A percentile compares a stretch with the other conserved stretches of the same genome.
Evolutionary conservation across 768 basidiomycete species (phyloP).

Genomic region (Xanthoconium purpureum): DNA sequence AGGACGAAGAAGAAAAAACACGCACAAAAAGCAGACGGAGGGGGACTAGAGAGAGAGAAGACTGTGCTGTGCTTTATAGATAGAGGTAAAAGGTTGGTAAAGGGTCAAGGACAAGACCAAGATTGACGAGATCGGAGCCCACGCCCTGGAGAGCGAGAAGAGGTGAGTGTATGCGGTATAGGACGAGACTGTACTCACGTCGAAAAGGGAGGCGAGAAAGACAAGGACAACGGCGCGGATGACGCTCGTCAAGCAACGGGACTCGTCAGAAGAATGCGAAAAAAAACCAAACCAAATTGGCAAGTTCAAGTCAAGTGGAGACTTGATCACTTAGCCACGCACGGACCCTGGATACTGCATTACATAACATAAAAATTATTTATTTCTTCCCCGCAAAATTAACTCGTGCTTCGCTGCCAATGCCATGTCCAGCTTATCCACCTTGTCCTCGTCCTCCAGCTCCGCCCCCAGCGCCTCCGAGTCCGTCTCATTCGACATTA

Average conservation of each 20-base stretch:
- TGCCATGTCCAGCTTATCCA: slow-evolving; percentile 38
- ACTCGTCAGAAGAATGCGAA: slow-evolving; percentile 23
- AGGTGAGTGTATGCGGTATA: slow-evolving; percentile 4
- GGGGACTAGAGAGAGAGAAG: slow-evolving; percentile 27
- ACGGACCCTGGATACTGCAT: slow-evolving; percentile 24
- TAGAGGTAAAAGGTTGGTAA: slow-evolving; percentile 35
- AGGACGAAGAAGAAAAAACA: slow-evolving; percentile 34
- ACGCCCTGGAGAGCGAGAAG: slow-evolving; percentile 15
- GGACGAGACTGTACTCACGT: slow-evolving; percentile 21
- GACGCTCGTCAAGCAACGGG: slow-evolving; percentile 19
- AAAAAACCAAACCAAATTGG: slow-evolving; percentile 18
- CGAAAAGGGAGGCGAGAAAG: slow-evolving; percentile 13
- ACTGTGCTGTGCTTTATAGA: slow-evolving; percentile 39
- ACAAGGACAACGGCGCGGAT: slow-evolving; percentile 13
- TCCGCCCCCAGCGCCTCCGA: slow-evolving; percentile 37
- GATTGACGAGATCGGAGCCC: slow-evolving; percentile 34
- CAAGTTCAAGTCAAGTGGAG: slow-evolving; percentile 1
- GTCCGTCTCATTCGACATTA: slow-evolving; percentile 36
- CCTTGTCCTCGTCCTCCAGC: slow-evolving; percentile 40
- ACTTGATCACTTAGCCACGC: slow-evolving; percentile 16
- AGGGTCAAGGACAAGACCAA: slow-evolving; percentile 34
- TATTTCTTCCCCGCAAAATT: slow-evolving; percentile 35
- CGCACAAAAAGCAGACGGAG: slow-evolving; percentile 38
- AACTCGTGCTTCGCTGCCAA: slow-evolving; percentile 37
- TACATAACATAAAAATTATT: slow-evolving; percentile 11